These are phyloP conservation scores for Grosmannia serpens DNA, from an alignment of 2,329 filamentous ascomycete species.

Conservation along the genomic window DNA sequence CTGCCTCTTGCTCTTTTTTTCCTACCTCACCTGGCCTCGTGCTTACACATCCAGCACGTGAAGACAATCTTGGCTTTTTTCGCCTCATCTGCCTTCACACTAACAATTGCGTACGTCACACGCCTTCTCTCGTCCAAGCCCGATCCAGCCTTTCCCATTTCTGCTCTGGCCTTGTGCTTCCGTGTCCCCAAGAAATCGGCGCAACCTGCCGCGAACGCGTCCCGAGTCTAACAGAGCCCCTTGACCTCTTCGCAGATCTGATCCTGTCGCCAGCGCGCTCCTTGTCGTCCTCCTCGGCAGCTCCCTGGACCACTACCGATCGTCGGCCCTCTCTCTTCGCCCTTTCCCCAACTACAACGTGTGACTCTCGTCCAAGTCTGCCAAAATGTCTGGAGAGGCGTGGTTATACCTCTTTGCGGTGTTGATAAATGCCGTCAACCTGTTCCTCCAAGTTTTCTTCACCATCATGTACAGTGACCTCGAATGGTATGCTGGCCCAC, in stretches of 20 bases:
- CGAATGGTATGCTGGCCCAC: slow-evolving; percentile 65
- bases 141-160: background rate
- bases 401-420: slow-evolving; percentile 98
- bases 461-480: slow-evolving; percentile 99
- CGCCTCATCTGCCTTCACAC: background rate
- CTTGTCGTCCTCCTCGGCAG: background rate
- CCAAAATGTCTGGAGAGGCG: slow-evolving; percentile 85
- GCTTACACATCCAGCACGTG: background rate
- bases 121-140: background rate
- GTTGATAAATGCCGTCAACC: slow-evolving; percentile 98
- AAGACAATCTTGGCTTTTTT: background rate
- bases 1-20: background rate
- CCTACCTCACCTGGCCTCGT: background rate
- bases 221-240: background rate
- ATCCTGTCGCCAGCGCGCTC: background rate
- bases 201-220: background rate
- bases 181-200: background rate
- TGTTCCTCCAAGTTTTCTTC: slow-evolving; percentile 99
- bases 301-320: background rate
- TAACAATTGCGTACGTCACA: background rate
- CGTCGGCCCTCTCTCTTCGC: background rate
- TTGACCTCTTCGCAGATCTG: background rate
- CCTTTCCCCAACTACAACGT: background rate
- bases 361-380: background rate
- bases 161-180: background rate